These are phyloP conservation scores for Tuber aestivum DNA, from an alignment of 495 filamentous ascomycete species.

Conservation along the genomic window DNA sequence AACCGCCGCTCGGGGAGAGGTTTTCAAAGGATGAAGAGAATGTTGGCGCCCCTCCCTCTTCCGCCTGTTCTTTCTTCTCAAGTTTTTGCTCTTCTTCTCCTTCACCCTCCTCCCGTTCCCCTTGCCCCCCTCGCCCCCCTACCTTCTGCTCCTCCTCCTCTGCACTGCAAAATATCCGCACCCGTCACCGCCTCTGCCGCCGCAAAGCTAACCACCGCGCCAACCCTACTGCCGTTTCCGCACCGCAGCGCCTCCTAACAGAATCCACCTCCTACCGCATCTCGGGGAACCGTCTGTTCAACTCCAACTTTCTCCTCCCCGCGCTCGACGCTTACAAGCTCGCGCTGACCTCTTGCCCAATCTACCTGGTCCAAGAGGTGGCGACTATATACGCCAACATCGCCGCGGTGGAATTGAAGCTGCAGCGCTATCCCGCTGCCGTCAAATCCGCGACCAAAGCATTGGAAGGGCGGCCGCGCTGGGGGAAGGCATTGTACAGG, in stretches of 20 bases:
- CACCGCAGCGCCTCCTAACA: slow-evolving; percentile 56
- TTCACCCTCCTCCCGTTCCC: background rate
- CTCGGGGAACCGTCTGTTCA: slow-evolving; percentile 73
- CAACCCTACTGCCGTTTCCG: slow-evolving; percentile 7
- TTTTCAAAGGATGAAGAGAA: slow-evolving; percentile 75
- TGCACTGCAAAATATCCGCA: background rate
- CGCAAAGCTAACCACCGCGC: slow-evolving; percentile 19
- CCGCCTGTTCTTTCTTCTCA: slow-evolving; percentile 15
- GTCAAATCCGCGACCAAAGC: slow-evolving; percentile 66
- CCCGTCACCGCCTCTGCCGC: background rate
- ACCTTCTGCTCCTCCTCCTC: slow-evolving; percentile 2
- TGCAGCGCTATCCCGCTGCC: slow-evolving; percentile 80
- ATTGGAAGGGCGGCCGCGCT: slow-evolving; percentile 67
- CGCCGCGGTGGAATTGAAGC: slow-evolving; percentile 81
- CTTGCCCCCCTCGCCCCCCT: background rate
- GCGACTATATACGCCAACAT: slow-evolving; percentile 84
- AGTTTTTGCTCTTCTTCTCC: background rate
- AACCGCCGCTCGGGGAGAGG: slow-evolving; percentile 36
- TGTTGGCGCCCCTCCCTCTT: slow-evolving; percentile 46
- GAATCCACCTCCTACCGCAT: slow-evolving; percentile 70
- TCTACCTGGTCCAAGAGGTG: slow-evolving; percentile 83
- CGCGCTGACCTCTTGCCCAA: slow-evolving; percentile 73
- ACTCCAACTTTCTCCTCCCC: slow-evolving; percentile 63
- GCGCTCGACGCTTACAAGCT: slow-evolving; percentile 87
- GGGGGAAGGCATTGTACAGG: slow-evolving; percentile 76